phyloP scores from a whole-genome alignment of 805 yeast species.

The Sugiyamaella marilandica region DNA sequence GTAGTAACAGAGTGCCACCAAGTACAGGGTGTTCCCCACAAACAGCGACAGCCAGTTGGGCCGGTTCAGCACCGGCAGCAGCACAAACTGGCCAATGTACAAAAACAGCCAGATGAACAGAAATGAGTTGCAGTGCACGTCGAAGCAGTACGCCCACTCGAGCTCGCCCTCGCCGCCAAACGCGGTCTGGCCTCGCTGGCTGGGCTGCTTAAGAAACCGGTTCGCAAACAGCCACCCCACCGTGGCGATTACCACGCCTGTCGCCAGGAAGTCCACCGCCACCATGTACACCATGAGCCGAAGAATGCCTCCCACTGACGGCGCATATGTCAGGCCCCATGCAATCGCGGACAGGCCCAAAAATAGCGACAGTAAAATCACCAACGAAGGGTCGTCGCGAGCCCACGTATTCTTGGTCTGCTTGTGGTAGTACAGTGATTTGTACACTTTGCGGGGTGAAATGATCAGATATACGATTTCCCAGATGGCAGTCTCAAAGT shows the following conservation, averaged over 20 bases:
- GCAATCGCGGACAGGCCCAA: slow-evolving; percentile 72
- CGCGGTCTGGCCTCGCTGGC: slow-evolving; percentile 19
- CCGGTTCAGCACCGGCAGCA: slow-evolving; percentile 65
- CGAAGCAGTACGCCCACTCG: slow-evolving; percentile 95
- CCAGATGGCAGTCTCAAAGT: slow-evolving; percentile 91
- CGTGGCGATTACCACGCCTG: slow-evolving; percentile 68
- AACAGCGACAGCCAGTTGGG: slow-evolving; percentile 63
- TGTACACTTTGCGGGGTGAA: slow-evolving; percentile 77
- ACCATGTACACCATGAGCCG: slow-evolving; percentile 78
- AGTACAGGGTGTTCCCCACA: slow-evolving; percentile 74
- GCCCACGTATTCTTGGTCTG: slow-evolving; percentile 79
- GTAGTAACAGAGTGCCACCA: slow-evolving; percentile 70
- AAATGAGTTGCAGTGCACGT: slow-evolving; percentile 89
- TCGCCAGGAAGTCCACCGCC: slow-evolving; percentile 67
- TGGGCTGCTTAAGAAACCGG: slow-evolving; percentile 43
- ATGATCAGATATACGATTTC: slow-evolving; percentile 71
- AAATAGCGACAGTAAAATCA: slow-evolving; percentile 63
- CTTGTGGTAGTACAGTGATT: slow-evolving; percentile 74
- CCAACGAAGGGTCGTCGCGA: slow-evolving; percentile 88
- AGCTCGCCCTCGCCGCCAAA: slow-evolving; percentile 42
- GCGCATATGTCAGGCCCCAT: slow-evolving; percentile 84
- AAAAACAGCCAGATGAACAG: slow-evolving; percentile 71
- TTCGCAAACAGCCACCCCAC: slow-evolving; percentile 69
- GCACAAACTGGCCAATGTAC: slow-evolving; percentile 67
- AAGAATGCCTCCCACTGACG: slow-evolving; percentile 54